A percentile compares a stretch with the other conserved stretches of the same genome.
Conservation (phyloP, 306 rosid genomes). For the Trifolium fragiferum region DNA sequence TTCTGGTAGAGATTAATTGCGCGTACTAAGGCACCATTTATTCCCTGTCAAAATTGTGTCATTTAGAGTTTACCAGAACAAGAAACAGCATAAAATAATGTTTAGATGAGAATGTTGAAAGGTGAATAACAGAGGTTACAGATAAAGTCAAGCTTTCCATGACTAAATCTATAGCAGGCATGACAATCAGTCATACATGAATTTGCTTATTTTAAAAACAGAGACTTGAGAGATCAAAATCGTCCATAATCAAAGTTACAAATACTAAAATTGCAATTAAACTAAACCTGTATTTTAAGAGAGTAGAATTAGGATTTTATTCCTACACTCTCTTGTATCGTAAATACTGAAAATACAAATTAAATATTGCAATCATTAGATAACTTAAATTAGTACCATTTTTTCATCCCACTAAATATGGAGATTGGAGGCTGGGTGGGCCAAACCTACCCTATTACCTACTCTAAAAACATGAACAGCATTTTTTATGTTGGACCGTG, state of each 20-base stretch:
- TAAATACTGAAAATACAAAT: conserved; percentile 3
- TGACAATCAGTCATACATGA: neutral
- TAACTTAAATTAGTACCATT: conserved; percentile 3
- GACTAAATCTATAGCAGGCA: neutral
- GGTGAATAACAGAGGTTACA: conserved; percentile 15
- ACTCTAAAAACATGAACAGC: conserved; percentile 8
- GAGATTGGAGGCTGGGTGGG: neutral
- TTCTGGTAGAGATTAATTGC: conserved; percentile 61
- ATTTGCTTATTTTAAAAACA: neutral
- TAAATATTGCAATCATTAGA: neutral
- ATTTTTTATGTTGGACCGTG: conserved; percentile 6
- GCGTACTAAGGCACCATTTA: conserved; percentile 70
- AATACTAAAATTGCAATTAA: neutral
- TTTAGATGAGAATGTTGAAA: conserved; percentile 17
- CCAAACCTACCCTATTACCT: neutral
- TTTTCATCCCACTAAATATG: conserved; percentile 3
- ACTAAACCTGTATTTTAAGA: neutral
- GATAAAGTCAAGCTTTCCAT: neutral
- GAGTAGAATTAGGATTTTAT: conserved; percentile 4
- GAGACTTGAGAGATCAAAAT: neutral
- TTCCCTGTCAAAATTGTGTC: conserved; percentile 54
- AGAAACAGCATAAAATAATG: conserved; percentile 18
- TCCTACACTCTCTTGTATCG: neutral
- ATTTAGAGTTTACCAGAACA: conserved; percentile 26
- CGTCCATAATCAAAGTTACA: neutral